Conservation (phyloP, 768 basidiomycete genomes). For the Lentinula sp. region DNA sequence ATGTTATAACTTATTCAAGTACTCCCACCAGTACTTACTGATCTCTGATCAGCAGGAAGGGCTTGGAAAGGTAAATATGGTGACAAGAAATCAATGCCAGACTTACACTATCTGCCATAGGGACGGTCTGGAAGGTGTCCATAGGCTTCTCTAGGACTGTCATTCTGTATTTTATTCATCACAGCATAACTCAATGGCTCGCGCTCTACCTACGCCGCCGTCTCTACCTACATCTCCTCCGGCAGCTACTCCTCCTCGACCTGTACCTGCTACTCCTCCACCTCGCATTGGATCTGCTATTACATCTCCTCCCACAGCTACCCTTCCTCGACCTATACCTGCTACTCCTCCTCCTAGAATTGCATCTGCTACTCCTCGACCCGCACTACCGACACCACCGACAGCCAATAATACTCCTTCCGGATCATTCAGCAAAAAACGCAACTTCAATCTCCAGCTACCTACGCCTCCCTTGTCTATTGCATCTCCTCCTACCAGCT, state of each 20-base stretch:
- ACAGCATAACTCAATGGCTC: neutral
- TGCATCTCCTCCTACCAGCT: neutral
- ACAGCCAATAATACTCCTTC: neutral
- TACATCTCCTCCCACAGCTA: neutral
- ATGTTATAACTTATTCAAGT: neutral
- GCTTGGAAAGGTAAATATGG: neutral
- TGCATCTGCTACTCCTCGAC: too few species aligned
- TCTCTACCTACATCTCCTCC: neutral
- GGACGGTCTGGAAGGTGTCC: neutral
- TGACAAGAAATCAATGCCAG: neutral
- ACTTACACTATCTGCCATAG: neutral
- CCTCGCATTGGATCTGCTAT: neutral
- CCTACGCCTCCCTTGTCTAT: neutral
- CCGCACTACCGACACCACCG: neutral
- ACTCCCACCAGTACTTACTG: neutral
- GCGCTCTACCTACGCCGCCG: neutral
- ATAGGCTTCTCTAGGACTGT: too few species aligned
- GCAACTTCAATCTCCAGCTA: conserved; percentile 1
- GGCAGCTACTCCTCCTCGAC: neutral
- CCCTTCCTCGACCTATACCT: neutral
- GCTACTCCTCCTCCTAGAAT: neutral
- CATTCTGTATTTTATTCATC: neutral
- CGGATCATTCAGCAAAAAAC: neutral
- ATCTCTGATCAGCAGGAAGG: neutral
- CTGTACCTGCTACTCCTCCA: neutral